Base-by-base conservation (phyloP, 768 basidiomycete genomes). In the Chalciporus sphaerocephalus region DNA sequence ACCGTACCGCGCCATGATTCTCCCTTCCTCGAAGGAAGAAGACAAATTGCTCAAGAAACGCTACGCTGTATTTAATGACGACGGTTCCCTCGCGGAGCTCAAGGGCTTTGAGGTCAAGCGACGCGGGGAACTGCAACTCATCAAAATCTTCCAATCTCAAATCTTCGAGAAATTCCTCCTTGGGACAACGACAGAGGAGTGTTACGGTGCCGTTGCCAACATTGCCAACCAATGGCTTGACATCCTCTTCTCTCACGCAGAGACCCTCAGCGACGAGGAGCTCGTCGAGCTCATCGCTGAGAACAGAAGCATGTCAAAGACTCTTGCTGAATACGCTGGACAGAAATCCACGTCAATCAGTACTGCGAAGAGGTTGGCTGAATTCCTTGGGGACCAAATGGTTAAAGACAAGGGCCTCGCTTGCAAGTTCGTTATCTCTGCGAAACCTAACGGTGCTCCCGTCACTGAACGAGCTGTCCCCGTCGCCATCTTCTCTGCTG, bases 101-200 rank as follows among this genome's bases (percentile, higher is more conserved):
- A 98, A 99, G 64, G 96, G 96, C 0, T 99, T 99, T 70, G 96
- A 98, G 65, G 92, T 98, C 53, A 99, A 99, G 68, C 86, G 96
- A 44, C 82, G 96, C 45, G 96, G 94, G 28, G 96, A 99, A 64
- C 75, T 98, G 28, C 95, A 98, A 62, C 81, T 98, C 58, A 94
- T 99, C 83, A 99, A 99, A 70, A 95, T 93, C 55, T 99, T 99
- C 78, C 96, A 99, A 63, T 90, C 92, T 2, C 91, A 95, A 59
- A 89, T 99, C 58, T 99, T 99, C 66, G 95, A 96, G 69, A 95
- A 89, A 60, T 99, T 98, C 73, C 70, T 99, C 20, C 81, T 97
- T 0, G 96, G 96, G 0, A 75, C 80, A 2, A 98, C 94, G 1
- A 91, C 89, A 3, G 85, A 95, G 61, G 94, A 97, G 57, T 99